These are phyloP conservation scores for Mortierella sp. DNA, from an alignment of 371 early-diverging fungal genomes.

Conservation along the genomic window DNA sequence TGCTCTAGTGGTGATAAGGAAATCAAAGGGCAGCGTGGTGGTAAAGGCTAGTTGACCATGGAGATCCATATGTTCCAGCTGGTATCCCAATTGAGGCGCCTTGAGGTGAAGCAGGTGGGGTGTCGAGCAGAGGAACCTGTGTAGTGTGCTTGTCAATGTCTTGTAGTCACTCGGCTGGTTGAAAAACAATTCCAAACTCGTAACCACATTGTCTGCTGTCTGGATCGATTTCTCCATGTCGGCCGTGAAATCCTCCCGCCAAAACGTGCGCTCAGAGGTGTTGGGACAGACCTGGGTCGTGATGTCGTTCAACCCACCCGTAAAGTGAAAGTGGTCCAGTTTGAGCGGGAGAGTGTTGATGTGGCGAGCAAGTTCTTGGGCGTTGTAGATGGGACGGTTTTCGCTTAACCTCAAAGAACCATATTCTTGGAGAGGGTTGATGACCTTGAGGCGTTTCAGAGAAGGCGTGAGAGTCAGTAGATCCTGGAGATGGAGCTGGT, in stretches of 20 bases:
- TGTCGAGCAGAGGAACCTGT: neutral
- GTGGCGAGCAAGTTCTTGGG: neutral
- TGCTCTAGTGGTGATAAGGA: neutral
- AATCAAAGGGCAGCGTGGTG: neutral
- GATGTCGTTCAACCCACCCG: neutral
- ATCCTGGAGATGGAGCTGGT: neutral
- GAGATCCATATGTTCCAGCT: neutral
- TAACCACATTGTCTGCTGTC: neutral
- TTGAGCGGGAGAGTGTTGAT: neutral
- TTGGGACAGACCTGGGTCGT: neutral
- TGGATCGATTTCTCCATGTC: neutral
- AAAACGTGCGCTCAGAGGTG: neutral
- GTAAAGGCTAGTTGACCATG: neutral
- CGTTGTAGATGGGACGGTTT: neutral
- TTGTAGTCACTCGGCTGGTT: neutral
- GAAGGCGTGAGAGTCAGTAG: neutral
- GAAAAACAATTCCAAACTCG: neutral
- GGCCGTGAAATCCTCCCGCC: neutral
- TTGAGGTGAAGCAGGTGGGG: neutral
- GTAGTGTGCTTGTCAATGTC: neutral
- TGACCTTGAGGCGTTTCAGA: neutral
- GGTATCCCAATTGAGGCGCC: neutral
- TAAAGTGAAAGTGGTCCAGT: neutral
- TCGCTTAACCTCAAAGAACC: no score
- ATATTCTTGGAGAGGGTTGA: neutral